Evolutionary conservation across 768 basidiomycete species (phyloP).

Genomic region (Mycena kentingensis): DNA sequence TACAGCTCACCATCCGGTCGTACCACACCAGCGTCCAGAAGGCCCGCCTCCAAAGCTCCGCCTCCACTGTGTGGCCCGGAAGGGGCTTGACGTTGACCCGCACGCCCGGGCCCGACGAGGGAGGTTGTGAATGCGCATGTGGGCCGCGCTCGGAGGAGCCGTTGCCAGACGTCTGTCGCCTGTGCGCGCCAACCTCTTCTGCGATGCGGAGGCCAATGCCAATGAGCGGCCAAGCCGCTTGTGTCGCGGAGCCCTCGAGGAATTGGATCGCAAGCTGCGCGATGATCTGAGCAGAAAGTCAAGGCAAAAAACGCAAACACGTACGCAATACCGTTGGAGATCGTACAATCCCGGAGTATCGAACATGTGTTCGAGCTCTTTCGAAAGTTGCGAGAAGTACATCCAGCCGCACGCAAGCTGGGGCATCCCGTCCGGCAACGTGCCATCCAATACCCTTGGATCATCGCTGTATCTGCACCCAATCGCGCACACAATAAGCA

Average conservation of each 20-base stretch:
- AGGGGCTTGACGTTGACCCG: not conserved
- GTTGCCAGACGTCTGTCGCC: constrained; percentile 29
- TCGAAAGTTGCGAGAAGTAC: constrained; percentile 67
- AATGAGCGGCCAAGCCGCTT: constrained; percentile 66
- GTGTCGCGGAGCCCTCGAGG: constrained; percentile 58
- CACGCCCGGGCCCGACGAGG: no score
- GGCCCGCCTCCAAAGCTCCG: constrained; percentile 73
- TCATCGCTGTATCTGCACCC: constrained; percentile 64
- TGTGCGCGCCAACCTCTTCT: constrained; percentile 73
- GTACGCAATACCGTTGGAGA: constrained; percentile 64
- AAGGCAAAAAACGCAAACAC: constrained; percentile 22
- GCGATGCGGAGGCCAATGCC: constrained; percentile 38
- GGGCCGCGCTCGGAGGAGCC: not conserved
- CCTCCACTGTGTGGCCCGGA: constrained; percentile 44
- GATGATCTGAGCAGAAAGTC: constrained; percentile 11
- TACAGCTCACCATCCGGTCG: constrained; percentile 50
- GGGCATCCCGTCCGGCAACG: constrained; percentile 31
- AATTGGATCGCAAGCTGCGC: constrained; percentile 53
- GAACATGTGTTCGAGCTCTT: constrained; percentile 61
- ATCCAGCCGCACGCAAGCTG: constrained; percentile 57
- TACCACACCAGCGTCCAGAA: constrained; percentile 50
- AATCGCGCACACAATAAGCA: constrained; percentile 71
- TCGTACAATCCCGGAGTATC: constrained; percentile 69
- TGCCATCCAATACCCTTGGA: constrained; percentile 43
- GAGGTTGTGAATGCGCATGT: not conserved